Conservation (phyloP, 2,329 filamentous ascomycete genomes). For the Colletotrichum scovillei region DNA sequence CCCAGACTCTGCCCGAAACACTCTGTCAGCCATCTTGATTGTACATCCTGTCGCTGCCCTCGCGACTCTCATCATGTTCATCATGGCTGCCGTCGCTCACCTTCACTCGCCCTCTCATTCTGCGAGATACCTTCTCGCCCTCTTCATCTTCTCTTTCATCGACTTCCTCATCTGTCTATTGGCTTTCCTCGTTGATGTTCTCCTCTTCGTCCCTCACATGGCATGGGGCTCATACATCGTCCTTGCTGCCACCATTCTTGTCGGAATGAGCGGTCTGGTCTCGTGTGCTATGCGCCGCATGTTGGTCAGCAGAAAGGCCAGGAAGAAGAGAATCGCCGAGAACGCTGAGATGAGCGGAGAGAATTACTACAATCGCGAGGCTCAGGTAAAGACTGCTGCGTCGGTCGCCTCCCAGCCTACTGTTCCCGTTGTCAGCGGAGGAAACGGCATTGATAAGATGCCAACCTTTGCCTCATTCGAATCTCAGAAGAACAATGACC, state of each 20-base stretch:
- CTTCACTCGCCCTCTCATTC: constrained; percentile 91
- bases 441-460: constrained; percentile 63
- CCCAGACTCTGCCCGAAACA: constrained; percentile 62
- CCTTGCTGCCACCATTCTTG: constrained; percentile 86
- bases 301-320: constrained; percentile 90
- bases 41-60: constrained; percentile 92
- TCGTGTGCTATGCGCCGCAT: constrained; percentile 96
- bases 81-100: constrained; percentile 83
- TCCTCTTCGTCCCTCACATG: constrained; percentile 94
- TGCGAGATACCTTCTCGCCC: constrained; percentile 83
- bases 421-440: constrained; percentile 67
- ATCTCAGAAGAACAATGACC: constrained; percentile 71
- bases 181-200: constrained; percentile 91
- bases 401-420: constrained; percentile 65
- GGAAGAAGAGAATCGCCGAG: constrained; percentile 89
- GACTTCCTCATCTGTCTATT: constrained; percentile 86
- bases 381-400: constrained; percentile 60
- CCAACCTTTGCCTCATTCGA: constrained; percentile 75
- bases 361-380: constrained; percentile 85
- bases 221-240: constrained; percentile 96
- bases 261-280: constrained; percentile 83
- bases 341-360: constrained; percentile 98
- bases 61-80: constrained; percentile 85
- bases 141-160: constrained; percentile 88
- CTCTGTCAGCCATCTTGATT: constrained; percentile 89